A percentile compares a stretch with the other conserved stretches of the same genome.
phyloP scores from a whole-genome alignment of 2,329 filamentous ascomycete species.

The Sphaerulina populicola region DNA sequence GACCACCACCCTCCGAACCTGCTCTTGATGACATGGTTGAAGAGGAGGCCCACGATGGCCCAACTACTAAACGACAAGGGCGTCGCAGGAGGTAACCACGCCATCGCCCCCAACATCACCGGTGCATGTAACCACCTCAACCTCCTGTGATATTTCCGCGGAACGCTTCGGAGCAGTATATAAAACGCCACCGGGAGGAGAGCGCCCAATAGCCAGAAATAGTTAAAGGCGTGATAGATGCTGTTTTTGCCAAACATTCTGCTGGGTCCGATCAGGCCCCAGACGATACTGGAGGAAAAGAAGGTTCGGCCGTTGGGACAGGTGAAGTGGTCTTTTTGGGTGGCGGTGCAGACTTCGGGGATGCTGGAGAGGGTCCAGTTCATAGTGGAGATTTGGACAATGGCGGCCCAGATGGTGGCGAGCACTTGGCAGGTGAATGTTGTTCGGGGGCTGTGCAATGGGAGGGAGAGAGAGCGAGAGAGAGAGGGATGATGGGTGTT shows the following conservation, averaged over 20 bases:
- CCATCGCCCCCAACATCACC: constrained; percentile 71
- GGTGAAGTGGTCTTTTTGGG: constrained; percentile 79
- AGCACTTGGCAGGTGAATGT: constrained; percentile 71
- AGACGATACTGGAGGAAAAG: constrained; percentile 83
- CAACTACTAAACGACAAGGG: constrained; percentile 83
- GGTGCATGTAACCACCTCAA: constrained; percentile 38
- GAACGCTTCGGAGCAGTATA: constrained; percentile 44
- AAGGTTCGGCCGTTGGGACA: constrained; percentile 81
- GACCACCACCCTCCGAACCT: constrained; percentile 71
- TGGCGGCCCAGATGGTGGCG: constrained; percentile 64
- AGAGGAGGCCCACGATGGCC: constrained; percentile 75
- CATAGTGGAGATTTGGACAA: constrained; percentile 74
- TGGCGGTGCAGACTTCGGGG: constrained; percentile 64
- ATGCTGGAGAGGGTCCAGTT: constrained; percentile 87
- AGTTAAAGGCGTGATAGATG: constrained; percentile 67
- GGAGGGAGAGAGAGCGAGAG: not conserved
- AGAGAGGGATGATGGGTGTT: not conserved
- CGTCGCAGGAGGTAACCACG: constrained; percentile 74
- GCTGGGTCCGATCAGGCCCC: constrained; percentile 72
- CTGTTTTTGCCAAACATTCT: constrained; percentile 73
- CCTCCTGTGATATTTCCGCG: constrained; percentile 6
- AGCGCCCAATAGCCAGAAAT: constrained; percentile 72
- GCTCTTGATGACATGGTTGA: constrained; percentile 67
- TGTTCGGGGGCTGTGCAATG: constrained; percentile 49
- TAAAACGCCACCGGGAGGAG: constrained; percentile 66